Conservation (phyloP, 495 filamentous ascomycete species). For the Hyaloscypha bicolor region DNA sequence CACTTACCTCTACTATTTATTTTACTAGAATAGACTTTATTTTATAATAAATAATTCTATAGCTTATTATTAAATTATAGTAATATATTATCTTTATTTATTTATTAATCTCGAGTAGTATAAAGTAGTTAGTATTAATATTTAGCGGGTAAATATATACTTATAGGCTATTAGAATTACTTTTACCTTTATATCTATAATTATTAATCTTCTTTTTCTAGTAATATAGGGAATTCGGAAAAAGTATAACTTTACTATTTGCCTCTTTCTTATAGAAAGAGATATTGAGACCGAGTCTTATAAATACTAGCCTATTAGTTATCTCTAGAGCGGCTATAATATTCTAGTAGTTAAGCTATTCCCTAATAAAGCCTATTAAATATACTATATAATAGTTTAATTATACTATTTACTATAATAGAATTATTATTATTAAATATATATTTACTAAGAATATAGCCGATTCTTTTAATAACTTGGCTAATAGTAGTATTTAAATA, state of each 20-base stretch:
- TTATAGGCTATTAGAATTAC: constrained; percentile 6
- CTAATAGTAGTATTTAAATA: constrained; percentile 15
- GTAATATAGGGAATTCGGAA: constrained; percentile 21
- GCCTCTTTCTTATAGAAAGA: constrained; percentile 20
- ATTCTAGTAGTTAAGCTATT: constrained; percentile 25
- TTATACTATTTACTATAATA: constrained; percentile 21
- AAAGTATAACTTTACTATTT: constrained; percentile 20
- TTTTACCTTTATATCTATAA: constrained; percentile 23
- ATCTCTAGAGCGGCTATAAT: constrained; percentile 25
- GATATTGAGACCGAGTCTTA: constrained; percentile 19
- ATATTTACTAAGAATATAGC: constrained; percentile 19
- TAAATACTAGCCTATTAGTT: constrained; percentile 27
- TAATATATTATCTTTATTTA: constrained; percentile 30
- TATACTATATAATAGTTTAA: constrained; percentile 21
- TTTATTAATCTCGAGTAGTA: constrained; percentile 32
- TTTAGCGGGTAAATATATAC: constrained; percentile 19
- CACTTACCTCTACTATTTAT: no score
- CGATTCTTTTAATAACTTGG: constrained; percentile 18
- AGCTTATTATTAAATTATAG: constrained; percentile 30
- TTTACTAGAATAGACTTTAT: no score
- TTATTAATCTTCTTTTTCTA: constrained; percentile 26
- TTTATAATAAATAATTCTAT: constrained; percentile 25
- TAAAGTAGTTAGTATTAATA: constrained; percentile 28
- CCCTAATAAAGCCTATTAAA: constrained; percentile 22
- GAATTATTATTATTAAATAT: constrained; percentile 19